Base-by-base conservation (phyloP, 768 basidiomycete genomes). In the Coprinopsis strossmayeri region DNA sequence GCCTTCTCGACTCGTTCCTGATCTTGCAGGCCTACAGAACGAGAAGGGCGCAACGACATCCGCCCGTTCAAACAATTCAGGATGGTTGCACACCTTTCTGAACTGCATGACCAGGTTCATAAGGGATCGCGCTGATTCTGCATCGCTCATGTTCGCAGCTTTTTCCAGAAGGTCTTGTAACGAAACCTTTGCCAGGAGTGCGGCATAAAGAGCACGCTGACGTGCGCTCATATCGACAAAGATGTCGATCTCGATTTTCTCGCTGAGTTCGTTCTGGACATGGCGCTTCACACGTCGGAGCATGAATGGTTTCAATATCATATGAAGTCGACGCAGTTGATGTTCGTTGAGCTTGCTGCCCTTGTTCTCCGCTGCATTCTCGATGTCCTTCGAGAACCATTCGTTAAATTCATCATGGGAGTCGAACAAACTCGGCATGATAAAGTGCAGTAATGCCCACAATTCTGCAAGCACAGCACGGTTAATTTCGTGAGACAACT, bases 101-200 rank as follows among this genome's bases (percentile, higher is more conserved):
- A 98, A 98, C 64, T 99, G 96, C 96, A 99, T 99, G 53, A 99
- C 96, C 52, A 99, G 77, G 66, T 98, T 99, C 95, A 98, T 98
- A 52, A 99, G 71, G 5, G 92, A 91, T 46, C 91, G 84, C 45
- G 93, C 91, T 25, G 90, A 91, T 55, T 93, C 90, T 4, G 82
- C 88, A 57, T 95, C 91, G 13, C 91, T 88, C 51, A 91, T 81
- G 55, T 89, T 89, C 2, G 90, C 84, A 9, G 96, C 94, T 64
- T 96, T 94, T 57, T 87, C 87, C 42, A 99, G 72, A 28, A 99
- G 79, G 61, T 98, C 96, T 13, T 91, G 81, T 45, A 99, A 85
- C 40, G 95, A 97, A 32, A 97, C 91, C 59, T 95, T 94, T 38
- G 91, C 86, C 15, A 94, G 76, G 39, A 99, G 70, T 15, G 84